Evolutionary conservation across 495 filamentous ascomycete species (phyloP).

Genomic region (Pyrenopolyporus hunteri): DNA sequence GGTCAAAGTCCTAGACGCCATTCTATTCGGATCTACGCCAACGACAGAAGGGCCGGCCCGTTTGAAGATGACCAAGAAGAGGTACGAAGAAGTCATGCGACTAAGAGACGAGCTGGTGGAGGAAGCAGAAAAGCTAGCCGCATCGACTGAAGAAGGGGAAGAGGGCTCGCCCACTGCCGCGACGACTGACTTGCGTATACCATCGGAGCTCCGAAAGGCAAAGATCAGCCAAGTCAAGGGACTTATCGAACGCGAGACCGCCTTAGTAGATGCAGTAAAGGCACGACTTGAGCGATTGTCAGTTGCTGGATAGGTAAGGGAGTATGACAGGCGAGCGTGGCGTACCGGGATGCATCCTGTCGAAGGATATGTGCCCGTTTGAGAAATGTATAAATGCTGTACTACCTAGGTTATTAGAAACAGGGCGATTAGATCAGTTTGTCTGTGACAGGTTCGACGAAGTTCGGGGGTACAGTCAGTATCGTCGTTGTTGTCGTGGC

Average conservation of each 20-base stretch:
- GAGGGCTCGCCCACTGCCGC: slow-evolving; percentile 38
- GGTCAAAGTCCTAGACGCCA: slow-evolving; percentile 57
- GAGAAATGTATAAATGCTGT: slow-evolving; percentile 38
- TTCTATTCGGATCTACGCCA: slow-evolving; percentile 50
- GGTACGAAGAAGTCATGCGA: slow-evolving; percentile 55
- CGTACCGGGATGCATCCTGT: slow-evolving; percentile 22
- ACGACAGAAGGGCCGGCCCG: slow-evolving; percentile 26
- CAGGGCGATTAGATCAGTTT: slow-evolving; percentile 31
- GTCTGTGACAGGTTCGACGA: slow-evolving; percentile 29
- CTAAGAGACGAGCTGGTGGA: slow-evolving; percentile 59
- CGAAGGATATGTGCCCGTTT: slow-evolving; percentile 1
- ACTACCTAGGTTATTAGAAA: slow-evolving; percentile 26
- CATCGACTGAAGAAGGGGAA: slow-evolving; percentile 39
- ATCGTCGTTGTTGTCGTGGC: slow-evolving; percentile 35
- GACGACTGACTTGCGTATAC: slow-evolving; percentile 57
- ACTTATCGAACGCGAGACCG: slow-evolving; percentile 72
- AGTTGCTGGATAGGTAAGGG: slow-evolving; percentile 32
- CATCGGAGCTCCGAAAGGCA: slow-evolving; percentile 68
- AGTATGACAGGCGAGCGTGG: slow-evolving; percentile 19
- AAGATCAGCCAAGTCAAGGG: slow-evolving; percentile 72
- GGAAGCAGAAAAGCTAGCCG: slow-evolving; percentile 50
- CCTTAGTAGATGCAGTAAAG: slow-evolving; percentile 59
- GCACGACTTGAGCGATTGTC: slow-evolving; percentile 58
- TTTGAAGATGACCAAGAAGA: slow-evolving; percentile 49
- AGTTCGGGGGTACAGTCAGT: slow-evolving; percentile 35